Conservation (phyloP, 768 basidiomycete species). For the Fistulinella prunicolor region DNA sequence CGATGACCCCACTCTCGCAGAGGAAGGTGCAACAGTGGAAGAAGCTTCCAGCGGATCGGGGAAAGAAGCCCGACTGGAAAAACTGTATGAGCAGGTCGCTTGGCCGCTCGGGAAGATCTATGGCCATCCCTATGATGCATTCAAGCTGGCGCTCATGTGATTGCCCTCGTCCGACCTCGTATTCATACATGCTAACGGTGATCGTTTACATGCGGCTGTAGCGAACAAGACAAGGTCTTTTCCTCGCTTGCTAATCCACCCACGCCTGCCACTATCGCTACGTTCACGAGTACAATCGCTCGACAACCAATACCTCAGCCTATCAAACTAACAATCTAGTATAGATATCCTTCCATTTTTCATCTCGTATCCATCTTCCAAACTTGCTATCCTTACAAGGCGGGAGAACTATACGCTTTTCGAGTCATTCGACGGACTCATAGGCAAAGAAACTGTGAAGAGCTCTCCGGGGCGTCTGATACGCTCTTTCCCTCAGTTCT, state of each 20-base stretch:
- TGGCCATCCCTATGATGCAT: conserved; percentile 96
- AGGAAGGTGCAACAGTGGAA: conserved; percentile 22
- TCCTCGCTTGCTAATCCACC: conserved; percentile 60
- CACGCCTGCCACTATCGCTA: conserved; percentile 51
- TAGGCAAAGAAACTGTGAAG: too few relatives aligned
- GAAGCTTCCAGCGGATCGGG: conserved; percentile 37
- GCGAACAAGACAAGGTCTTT: conserved; percentile 64
- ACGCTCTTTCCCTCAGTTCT: too few relatives aligned
- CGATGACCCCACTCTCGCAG: conserved; percentile 28
- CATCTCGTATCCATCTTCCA: too few relatives aligned
- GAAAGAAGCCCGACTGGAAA: conserved; percentile 80
- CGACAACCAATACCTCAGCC: conserved; percentile 96
- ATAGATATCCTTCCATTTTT: too few relatives aligned
- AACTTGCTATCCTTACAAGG: too few relatives aligned
- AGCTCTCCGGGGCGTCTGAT: too few relatives aligned
- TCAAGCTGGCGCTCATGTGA: conserved; percentile 93
- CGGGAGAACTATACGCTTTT: too few relatives aligned
- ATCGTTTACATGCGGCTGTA: background rate
- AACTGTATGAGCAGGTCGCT: conserved; percentile 83
- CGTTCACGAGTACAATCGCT: conserved; percentile 82
- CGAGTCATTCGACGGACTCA: too few relatives aligned
- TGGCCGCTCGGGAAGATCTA: conserved; percentile 94
- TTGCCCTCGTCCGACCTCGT: conserved; percentile 32
- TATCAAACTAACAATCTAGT: conserved; percentile 96
- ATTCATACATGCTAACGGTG: conserved; percentile 31